These are phyloP conservation scores for Lophiotrema nucula DNA, from an alignment of 495 filamentous ascomycete genomes.

Conservation along the genomic window DNA sequence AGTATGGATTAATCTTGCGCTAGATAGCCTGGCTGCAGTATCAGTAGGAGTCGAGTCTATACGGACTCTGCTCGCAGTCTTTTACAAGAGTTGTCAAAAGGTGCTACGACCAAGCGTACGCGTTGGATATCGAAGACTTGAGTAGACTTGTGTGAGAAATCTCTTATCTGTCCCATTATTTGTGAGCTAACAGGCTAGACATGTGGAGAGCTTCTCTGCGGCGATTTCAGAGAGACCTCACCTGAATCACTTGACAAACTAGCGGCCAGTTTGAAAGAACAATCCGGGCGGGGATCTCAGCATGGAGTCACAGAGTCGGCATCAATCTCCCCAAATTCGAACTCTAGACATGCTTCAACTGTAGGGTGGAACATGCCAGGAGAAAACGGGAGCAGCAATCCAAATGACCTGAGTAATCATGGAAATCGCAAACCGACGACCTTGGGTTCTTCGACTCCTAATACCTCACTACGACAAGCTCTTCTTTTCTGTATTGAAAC, in stretches of 20 bases:
- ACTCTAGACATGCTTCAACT: neutral
- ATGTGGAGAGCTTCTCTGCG: neutral
- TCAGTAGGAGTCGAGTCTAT: too few relatives aligned
- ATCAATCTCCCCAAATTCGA: neutral
- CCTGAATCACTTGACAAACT: slow-evolving; percentile 1
- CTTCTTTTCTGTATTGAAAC: neutral
- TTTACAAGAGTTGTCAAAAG: too few relatives aligned
- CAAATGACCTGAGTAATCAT: neutral
- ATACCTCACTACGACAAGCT: neutral
- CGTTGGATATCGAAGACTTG: neutral
- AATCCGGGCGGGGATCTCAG: neutral
- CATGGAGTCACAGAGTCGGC: neutral
- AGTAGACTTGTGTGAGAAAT: neutral
- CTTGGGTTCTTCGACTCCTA: neutral
- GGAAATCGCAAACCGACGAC: neutral
- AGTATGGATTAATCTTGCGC: too few relatives aligned
- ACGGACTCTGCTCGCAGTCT: too few relatives aligned
- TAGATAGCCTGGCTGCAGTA: too few relatives aligned
- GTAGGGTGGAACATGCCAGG: neutral
- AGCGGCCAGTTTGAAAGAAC: neutral
- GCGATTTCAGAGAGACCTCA: neutral
- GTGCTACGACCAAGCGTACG: neutral
- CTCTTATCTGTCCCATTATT: neutral
- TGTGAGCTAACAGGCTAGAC: neutral
- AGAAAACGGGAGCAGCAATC: neutral